Conservation (phyloP, 2,329 filamentous ascomycete species). For the Elsinoe perseae region DNA sequence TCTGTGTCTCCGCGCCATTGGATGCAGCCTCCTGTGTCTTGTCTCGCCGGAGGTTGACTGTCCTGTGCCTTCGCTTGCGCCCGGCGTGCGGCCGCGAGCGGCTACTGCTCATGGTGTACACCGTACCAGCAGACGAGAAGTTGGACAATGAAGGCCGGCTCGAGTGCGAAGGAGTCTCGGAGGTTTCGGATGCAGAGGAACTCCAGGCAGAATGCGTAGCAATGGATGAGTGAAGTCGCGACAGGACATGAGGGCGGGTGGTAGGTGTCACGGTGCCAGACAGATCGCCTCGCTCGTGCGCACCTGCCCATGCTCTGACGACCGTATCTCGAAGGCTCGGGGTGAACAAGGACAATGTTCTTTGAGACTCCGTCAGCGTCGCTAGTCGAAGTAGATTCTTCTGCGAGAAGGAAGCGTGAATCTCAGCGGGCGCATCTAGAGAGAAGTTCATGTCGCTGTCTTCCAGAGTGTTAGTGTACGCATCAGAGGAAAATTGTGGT, state of each 20-base stretch:
- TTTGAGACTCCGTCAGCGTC: slow-evolving; percentile 76
- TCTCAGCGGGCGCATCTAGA: slow-evolving; percentile 70
- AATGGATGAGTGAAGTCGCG: slow-evolving; percentile 39
- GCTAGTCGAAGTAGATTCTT: slow-evolving; percentile 84
- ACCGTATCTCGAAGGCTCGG: slow-evolving; percentile 84
- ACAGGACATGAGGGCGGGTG: slow-evolving; percentile 38
- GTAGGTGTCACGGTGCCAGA: slow-evolving; percentile 36
- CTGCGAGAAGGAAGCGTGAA: slow-evolving; percentile 86
- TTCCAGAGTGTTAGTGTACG: slow-evolving; percentile 62
- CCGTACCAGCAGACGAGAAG: slow-evolving; percentile 46
- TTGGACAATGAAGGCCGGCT: slow-evolving; percentile 61
- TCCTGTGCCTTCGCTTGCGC: slow-evolving; percentile 73
- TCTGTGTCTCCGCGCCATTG: slow-evolving; percentile 19
- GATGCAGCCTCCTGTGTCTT: slow-evolving; percentile 23
- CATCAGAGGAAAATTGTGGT: slow-evolving; percentile 62
- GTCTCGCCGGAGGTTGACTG: slow-evolving; percentile 69
- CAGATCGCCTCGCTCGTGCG: slow-evolving; percentile 60
- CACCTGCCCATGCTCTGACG: slow-evolving; percentile 84
- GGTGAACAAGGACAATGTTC: slow-evolving; percentile 84
- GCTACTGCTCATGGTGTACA: slow-evolving; percentile 51
- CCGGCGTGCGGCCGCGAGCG: slow-evolving; percentile 53
- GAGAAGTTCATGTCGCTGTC: slow-evolving; percentile 64
- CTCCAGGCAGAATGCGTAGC: slow-evolving; percentile 50
- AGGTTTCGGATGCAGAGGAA: slow-evolving; percentile 50
- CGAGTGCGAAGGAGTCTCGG: slow-evolving; percentile 58